Evolutionary conservation across 2,329 filamentous ascomycete genomes (phyloP), one percentile per base, ranked within the genome.

Genomic region (Chrysosporium keratinophilum): DNA sequence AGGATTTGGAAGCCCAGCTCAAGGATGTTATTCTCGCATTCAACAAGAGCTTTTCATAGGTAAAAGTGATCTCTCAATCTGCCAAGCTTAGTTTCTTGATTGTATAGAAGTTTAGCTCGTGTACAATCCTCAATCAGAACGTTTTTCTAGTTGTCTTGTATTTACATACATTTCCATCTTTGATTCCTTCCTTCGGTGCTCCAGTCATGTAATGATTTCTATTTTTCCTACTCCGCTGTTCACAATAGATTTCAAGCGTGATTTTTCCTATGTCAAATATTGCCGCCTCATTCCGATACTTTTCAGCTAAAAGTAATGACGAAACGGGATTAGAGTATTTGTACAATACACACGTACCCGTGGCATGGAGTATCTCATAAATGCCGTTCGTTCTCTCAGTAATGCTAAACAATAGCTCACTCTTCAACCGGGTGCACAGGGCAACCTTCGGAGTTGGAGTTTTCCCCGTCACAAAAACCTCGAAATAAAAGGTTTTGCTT

Each of bases 31-130:
- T 88, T 67, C 60, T 66, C 65, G 79, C 69, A 74, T 97, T 96
- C 83, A 94, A 88, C 80, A 94, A 95, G 87, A 88, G 83, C 82
- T 97, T 96, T 82, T 80, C 80, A 59, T 60, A 57, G 50, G 39
- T 48, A 48, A 33, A 39, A 20, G 15, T 44, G 17, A 44, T 33
- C 6, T 12, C 46, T 15, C 10, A 23, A 20, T 5, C n/a, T 31
- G 14, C 33, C 23, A 31, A 42, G 4, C 20, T 6, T n/a, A 34
- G 10, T 50, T 50, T 17, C n/a, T 44, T 35, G 15, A 42, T 31
- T 53, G 51, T 48, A 54, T 54, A 54, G 51, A 54, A 54, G 41
- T 39, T 7, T 45, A 52, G 53, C 31, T 35, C 31, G 34, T 60
- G 58, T 60, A 60, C 56, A 57, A 60, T 60, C 55, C 54, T 58